phyloP scores from a whole-genome alignment of 306 rosid genomes.

The Vigna mungo region DNA sequence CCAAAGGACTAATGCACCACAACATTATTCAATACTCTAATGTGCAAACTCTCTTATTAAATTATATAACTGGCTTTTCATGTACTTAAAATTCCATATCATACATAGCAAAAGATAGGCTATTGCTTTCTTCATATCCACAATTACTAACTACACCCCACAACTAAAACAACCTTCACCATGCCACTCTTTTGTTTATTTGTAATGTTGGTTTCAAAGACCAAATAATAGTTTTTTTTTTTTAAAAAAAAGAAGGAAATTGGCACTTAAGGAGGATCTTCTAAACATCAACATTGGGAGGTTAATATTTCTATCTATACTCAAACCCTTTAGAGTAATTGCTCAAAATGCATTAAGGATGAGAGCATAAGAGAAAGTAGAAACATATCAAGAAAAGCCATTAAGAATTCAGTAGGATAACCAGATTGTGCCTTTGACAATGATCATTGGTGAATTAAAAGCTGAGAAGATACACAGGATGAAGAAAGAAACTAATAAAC shows the following conservation, averaged over 20 bases:
- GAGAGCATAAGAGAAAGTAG: neutral
- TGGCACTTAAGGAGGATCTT: neutral
- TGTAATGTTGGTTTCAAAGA: neutral
- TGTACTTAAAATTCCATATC: too few relatives aligned
- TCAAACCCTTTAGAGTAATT: conserved; percentile 3
- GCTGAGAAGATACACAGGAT: neutral
- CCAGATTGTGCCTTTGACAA: neutral
- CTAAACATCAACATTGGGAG: neutral
- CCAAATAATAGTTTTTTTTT: too few relatives aligned
- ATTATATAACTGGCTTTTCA: too few relatives aligned
- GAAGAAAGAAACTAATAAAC: neutral
- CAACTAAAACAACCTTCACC: too few relatives aligned
- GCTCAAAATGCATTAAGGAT: neutral
- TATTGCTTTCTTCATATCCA: too few relatives aligned
- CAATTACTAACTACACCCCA: too few relatives aligned
- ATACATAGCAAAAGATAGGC: too few relatives aligned
- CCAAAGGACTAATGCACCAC: too few relatives aligned
- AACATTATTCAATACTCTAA: too few relatives aligned
- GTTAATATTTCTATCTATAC: neutral
- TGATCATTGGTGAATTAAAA: neutral
- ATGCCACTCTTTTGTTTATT: neutral
- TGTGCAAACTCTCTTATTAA: too few relatives aligned
- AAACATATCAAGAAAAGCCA: neutral
- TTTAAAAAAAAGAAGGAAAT: neutral
- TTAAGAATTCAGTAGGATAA: neutral